Evolutionary conservation across 2,329 filamentous ascomycete genomes (phyloP), one percentile per base, ranked within the genome.

Genomic region (Penicillium sp.): DNA sequence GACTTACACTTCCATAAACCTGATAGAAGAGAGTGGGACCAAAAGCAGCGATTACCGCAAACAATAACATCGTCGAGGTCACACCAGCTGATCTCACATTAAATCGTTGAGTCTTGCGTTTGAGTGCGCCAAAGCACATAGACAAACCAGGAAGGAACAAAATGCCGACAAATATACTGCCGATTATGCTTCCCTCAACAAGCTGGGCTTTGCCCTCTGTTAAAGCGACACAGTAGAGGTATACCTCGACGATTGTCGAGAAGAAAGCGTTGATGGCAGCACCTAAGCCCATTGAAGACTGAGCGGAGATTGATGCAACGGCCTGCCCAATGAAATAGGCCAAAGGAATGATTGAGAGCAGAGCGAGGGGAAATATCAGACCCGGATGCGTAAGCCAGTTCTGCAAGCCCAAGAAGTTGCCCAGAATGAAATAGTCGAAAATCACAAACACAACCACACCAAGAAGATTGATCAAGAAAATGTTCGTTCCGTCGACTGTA

Each of bases 251-350:
- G 19, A 99, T 81, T 1, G 94, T 99, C 11, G 92, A 96, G 78
- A 99, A 99, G 74, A 99, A 96, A 43, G 94, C 94, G 66, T 99
- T 99, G 78, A 97, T 90, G 30, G 93, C 95, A 27, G 94, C 94
- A 69, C 94, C 94, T 8, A 99, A 81, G 26, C 94, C 94, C 94
- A 99, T 99, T 5, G 93, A 97, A 1, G 93, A 97, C 72, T 99
- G 94, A 1, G 94, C 94, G 9, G 94, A 99, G 64, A 99, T 99
- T 48, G 94, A 99, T 2, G 94, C 94, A 42, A 99, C 94, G 35
- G 94, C 94, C 75, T 99, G 94, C 1, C 94, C 94, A 62, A 99
- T 99, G 72, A 99, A 99, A 76, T 99, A 99, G 13, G 94, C 94
- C 51, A 99, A 76, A 3, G 94, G 94, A 45, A 99, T 97, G 70